These are phyloP conservation scores for Colletotrichum tabaci DNA, from an alignment of 2,329 filamentous ascomycete genomes.

Conservation along the genomic window DNA sequence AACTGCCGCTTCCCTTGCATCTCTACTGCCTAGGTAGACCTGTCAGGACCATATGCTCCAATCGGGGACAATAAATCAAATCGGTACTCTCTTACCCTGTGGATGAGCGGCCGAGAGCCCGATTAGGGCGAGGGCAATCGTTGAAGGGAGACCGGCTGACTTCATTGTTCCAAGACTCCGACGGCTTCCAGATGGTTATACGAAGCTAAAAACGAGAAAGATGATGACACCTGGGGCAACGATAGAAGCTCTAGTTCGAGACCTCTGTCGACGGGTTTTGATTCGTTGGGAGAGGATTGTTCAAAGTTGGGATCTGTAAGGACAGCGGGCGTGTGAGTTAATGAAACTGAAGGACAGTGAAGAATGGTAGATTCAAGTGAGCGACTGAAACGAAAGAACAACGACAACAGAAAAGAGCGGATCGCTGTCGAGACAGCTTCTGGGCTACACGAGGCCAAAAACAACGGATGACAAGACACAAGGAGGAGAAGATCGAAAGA, in stretches of 20 bases:
- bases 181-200: not conserved
- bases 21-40: slow-evolving; percentile 29
- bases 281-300: not conserved
- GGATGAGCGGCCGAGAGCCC: slow-evolving; percentile 36
- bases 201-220: not conserved
- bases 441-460: slow-evolving; percentile 14
- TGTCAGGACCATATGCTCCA: slow-evolving; percentile 5
- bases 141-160: slow-evolving; percentile 12
- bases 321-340: slow-evolving; percentile 35
- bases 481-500: slow-evolving; percentile 12
- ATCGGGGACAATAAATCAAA: not conserved
- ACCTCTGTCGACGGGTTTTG: not conserved
- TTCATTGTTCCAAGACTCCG: slow-evolving; percentile 22
- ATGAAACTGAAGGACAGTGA: slow-evolving; percentile 21
- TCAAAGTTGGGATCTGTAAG: not conserved
- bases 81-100: slow-evolving; percentile 14
- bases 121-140: slow-evolving; percentile 14
- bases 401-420: slow-evolving; percentile 44
- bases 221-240: not conserved
- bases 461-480: slow-evolving; percentile 38
- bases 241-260: not conserved
- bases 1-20: not conserved
- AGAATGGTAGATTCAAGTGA: slow-evolving; percentile 42
- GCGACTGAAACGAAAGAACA: slow-evolving; percentile 43
- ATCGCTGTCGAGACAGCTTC: slow-evolving; percentile 37